Conservation (phyloP, 1,284 basidiomycete genomes). For the Malassezia brasiliensis region DNA sequence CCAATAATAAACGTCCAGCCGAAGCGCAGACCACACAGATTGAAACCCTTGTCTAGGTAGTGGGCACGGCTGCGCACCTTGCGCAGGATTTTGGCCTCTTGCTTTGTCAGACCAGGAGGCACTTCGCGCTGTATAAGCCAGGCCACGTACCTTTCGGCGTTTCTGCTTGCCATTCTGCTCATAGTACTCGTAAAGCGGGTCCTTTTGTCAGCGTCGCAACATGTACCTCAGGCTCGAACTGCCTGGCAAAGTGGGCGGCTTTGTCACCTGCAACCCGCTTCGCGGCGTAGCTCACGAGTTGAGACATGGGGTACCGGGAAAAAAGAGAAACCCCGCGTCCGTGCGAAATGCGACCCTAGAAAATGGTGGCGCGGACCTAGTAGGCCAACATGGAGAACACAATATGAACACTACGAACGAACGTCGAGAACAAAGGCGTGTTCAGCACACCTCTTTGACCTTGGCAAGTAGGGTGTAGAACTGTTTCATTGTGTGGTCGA, state of each 20-base stretch:
- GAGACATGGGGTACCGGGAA: conserved; percentile 1
- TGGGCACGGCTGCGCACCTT: conserved; percentile 60
- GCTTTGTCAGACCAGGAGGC: conserved; percentile 66
- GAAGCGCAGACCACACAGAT: conserved; percentile 69
- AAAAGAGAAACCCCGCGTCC: neutral
- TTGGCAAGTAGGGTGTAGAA: conserved; percentile 1
- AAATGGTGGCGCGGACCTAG: too few species aligned
- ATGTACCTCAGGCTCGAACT: conserved; percentile 15
- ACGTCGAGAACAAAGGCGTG: neutral
- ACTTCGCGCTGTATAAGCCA: conserved; percentile 51
- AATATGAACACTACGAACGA: neutral
- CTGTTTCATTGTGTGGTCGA: neutral
- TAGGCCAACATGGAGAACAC: neutral
- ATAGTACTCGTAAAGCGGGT: conserved; percentile 71
- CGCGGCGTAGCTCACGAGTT: neutral
- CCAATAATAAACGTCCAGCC: conserved; percentile 61
- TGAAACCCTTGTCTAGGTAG: conserved; percentile 82
- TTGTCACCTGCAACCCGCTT: conserved; percentile 1
- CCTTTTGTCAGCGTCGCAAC: conserved; percentile 36
- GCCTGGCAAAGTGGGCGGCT: neutral
- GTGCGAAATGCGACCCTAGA: neutral
- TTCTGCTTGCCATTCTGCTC: conserved; percentile 61
- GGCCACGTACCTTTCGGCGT: conserved; percentile 54
- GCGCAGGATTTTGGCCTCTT: conserved; percentile 61
- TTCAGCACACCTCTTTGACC: conserved; percentile 2